Percentiles rank a stretch among this genome's conserved stretches.
Conservation (phyloP, 1,284 basidiomycete species). For the Fomitopsis betulina region DNA sequence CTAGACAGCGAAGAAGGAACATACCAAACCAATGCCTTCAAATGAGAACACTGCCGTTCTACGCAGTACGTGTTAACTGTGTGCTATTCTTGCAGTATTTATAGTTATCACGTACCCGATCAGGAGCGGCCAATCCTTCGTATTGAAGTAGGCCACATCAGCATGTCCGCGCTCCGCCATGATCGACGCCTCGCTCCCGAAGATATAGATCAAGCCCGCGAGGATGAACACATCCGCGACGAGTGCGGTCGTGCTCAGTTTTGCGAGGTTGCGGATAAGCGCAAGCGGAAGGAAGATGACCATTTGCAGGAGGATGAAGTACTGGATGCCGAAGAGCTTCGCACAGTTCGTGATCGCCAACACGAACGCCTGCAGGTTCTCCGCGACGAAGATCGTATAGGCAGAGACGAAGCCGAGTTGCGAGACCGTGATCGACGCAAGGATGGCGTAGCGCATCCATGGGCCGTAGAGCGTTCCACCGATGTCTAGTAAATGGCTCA, state of each 20-base stretch:
- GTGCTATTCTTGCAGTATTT: neutral
- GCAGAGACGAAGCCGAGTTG: conserved; percentile 89
- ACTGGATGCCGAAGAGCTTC: conserved; percentile 65
- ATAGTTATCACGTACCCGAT: conserved; percentile 61
- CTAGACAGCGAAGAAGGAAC: conserved; percentile 21
- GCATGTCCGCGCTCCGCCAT: conserved; percentile 69
- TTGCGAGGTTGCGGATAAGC: conserved; percentile 86
- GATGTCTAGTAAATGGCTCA: conserved; percentile 59
- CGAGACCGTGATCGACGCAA: conserved; percentile 85
- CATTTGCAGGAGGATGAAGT: conserved; percentile 83
- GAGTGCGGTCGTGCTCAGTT: conserved; percentile 89
- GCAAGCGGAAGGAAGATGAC: conserved; percentile 85
- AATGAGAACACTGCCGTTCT: conserved; percentile 98
- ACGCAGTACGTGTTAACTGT: neutral
- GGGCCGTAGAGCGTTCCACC: conserved; percentile 91
- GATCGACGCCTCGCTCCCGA: conserved; percentile 71
- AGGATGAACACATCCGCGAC: conserved; percentile 96
- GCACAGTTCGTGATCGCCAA: conserved; percentile 81
- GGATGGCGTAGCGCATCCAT: conserved; percentile 89
- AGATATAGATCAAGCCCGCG: conserved; percentile 84
- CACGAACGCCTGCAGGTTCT: conserved; percentile 89
- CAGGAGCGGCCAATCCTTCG: conserved; percentile 84
- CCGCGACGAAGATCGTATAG: conserved; percentile 95
- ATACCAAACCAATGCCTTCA: conserved; percentile 91
- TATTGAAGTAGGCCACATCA: conserved; percentile 88